Base-by-base conservation (phyloP, 2,329 filamentous ascomycete species). In the Aureobasidium sp. region DNA sequence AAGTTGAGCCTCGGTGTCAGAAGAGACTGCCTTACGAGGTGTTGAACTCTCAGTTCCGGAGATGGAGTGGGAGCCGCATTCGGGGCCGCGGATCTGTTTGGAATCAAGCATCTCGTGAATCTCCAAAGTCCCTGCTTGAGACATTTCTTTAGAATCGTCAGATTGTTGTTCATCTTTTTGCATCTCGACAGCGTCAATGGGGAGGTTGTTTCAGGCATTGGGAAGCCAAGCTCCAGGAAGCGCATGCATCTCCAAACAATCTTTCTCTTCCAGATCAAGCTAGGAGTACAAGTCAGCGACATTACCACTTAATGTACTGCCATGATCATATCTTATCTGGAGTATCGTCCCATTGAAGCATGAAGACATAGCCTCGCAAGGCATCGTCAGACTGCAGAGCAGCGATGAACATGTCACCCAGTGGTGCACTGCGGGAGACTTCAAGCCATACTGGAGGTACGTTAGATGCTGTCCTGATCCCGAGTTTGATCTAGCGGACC, bases 251-350 rank as follows among this genome's bases (percentile, higher is more conserved):
- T 52, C 49, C 17, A 52, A 52, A 19, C 33, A 37, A 2, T 37
- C 33, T 2, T 39, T n/a, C 4, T 52, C 29, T 39, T 17, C n/a
- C 4, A 52, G 14, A 2, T 11, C 19, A 17, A 52, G 49, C 49
- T 52, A 27, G n/a, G 17, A 4, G 24, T 17, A 39, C 6, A 29
- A 31, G 31, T 52, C 2, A 52, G 48, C 48, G 14, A 15, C 1
- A 17, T 17, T n/a, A 2, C 3, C 1, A 9, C 8, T 35, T 2
- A n/a, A 3, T 1, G 3, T 9, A 35, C 0, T 11, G 1, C 17
- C 7, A 19, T 15, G 3, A 35, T 14, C 48, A 7, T 39, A 52
- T 33, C 49, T 52, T 5, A 24, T 52, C 49, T 14, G 49, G 6
- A 1, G 49, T 52, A 12, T 52, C 49, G 6, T 52, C 31, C 49